Evolutionary conservation across 208 protist species (phyloP), one percentile per base, ranked within the genome.

Genomic region (Leishmania tarentolae): DNA sequence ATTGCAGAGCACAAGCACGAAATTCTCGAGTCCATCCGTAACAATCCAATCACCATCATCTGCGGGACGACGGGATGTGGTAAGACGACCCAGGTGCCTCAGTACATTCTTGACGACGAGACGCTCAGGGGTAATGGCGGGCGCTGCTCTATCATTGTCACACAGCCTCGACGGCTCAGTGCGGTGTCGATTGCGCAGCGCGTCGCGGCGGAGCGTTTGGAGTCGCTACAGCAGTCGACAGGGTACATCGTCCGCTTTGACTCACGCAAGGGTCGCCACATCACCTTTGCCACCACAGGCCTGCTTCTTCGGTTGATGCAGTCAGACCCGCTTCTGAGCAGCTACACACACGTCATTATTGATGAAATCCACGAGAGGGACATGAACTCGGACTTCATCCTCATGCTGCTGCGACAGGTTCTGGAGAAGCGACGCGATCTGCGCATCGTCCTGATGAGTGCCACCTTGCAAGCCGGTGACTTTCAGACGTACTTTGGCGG

Each of bases 361-460:
- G 99, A 99, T 92, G 99, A 99, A 90, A 99, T 99, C 8, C 99
- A 99, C 88, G 99, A 99, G 88, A 90, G 99, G 28, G 99, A 99
- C 66, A 97, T 99, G 57, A 90, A 99, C 87, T 99, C 99, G 0
- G 99, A 99, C 87, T 99, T 99, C 70, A 86, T 99, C 0, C 98
- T 99, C 75, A 97, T 99, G n/a, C 84, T 99, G n/a, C 84, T 99
- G 63, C 97, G 99, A 86, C 90, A 95, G 28, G 74, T 98, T 40
- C 44, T 95, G 7, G 24, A 42, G 31, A 81, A 85, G 50, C 86
- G 98, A 21, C 91, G 86, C 9, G 97, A 99, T 80, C 81, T 99
- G 24, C 99, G 99, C 78, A 92, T 99, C 13, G 96, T 99, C 73
- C 93, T 99, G 59, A 98, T 98, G 96, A 98, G 94, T 75, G 98